Base-by-base conservation (phyloP, 805 yeast genomes). In the Candida adriatica region DNA sequence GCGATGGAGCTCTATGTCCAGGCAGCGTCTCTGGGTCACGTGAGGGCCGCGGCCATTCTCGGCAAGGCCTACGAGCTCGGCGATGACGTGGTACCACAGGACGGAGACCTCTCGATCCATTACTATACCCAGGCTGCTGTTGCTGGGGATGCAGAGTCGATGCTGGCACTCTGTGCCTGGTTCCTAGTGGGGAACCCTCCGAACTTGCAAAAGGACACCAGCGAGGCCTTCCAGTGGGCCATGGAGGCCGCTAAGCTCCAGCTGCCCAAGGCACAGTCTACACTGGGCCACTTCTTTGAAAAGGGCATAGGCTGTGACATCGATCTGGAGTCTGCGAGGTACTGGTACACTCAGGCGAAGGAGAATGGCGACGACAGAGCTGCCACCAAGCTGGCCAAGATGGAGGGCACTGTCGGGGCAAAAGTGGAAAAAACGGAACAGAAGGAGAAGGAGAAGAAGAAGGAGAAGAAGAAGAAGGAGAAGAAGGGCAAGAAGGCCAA, bases 81-180 rank as follows among this genome's bases (percentile, higher is more conserved):
- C 6, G 63, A 64, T 45, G 51, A 73, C 37, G 54, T 75, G 37
- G 68, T 87, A 9, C 82, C 85, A 2, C 81, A 75, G 39, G 94
- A 92, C 55, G 65, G 87, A 1, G 80, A 83, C 42, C 64, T 90
- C 29, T 81, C 94, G 1, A 84, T 92, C 26, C 96, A 92, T 55
- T 90, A 88, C 54, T 90, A 85, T 55, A 87, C 95, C 0, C 77
- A 82, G 42, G 95, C 95, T 0, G 96, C 97, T 0, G 55, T 79
- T 18, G 79, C 79, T 4, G 96, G 95, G 6, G 95, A 92, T 55
- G 71, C 94, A 1, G 77, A 73, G 29, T 79, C 95, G 8, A 92
- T 90, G 95, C 65, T 90, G 49, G 88, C 95, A 2, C 66, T 90
- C 62, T 88, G 96, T 56, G 96, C 96, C 2, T 92, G 97, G 96